These are phyloP conservation scores for Azolla pinnata DNA, from an alignment of 75 land plant genomes.

Conservation along the genomic window DNA sequence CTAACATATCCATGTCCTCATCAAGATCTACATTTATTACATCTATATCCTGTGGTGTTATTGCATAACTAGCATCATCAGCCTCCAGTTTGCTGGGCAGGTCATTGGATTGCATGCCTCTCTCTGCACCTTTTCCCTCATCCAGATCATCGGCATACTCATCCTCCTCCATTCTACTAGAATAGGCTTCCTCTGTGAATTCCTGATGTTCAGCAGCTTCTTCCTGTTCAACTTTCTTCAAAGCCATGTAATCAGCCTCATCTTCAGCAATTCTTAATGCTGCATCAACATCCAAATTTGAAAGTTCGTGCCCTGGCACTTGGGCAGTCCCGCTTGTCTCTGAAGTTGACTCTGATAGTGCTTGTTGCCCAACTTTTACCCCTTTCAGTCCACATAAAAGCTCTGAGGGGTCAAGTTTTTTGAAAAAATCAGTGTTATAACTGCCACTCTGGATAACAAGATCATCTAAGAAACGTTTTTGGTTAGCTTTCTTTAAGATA, in stretches of 20 bases:
- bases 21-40: slow-evolving; percentile 25
- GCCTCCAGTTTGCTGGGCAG: slow-evolving; percentile 32
- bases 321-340: not conserved
- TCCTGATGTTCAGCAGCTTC: slow-evolving; percentile 94
- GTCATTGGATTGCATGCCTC: not conserved
- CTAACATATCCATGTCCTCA: slow-evolving; percentile 89
- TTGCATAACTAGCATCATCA: slow-evolving; percentile 7
- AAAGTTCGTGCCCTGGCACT: slow-evolving; percentile 27
- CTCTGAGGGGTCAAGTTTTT: slow-evolving; percentile 93
- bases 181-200: slow-evolving; percentile 75
- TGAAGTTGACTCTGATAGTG: not conserved
- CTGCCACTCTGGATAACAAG: slow-evolving; percentile 98
- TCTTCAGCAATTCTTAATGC: slow-evolving; percentile 93
- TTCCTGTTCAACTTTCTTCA: slow-evolving; percentile 91
- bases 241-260: slow-evolving; percentile 99
- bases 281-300: slow-evolving; percentile 84
- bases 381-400: slow-evolving; percentile 69
- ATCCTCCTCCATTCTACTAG: slow-evolving; percentile 64
- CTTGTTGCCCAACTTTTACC: slow-evolving; percentile 9
- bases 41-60: slow-evolving; percentile 10
- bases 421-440: slow-evolving; percentile 98
- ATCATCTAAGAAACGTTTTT: slow-evolving; percentile 91
- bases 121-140: slow-evolving; percentile 34
- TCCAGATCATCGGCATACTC: slow-evolving; percentile 64
- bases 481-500: slow-evolving; percentile 95